Base-by-base conservation (phyloP, 352 stramenopile genomes). In the Phytophthora meadii region DNA sequence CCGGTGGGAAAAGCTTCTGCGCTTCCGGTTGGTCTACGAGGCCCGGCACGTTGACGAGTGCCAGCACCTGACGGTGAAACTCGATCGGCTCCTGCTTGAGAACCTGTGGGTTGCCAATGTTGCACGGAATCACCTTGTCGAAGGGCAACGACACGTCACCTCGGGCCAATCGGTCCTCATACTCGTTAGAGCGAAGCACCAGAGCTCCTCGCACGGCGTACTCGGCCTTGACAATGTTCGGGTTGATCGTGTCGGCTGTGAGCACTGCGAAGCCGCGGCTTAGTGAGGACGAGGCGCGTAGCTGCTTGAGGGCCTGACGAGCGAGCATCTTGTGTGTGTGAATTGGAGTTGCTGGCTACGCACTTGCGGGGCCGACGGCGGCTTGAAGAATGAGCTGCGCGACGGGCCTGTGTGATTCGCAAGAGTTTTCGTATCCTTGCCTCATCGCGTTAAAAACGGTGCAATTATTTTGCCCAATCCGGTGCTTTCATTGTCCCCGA, bases 21-120 rank as follows among this genome's bases (percentile, higher is more conserved):
- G 86, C 87, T 40, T 89, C 77, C 3, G 89, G 89, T n/a, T 87
- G 51, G 56, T 98, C 79, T 32, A 98, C 81, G 34, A 98, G 85
- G 2, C 85, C 86, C 0, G 93, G 94, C 28, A 97, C 84, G 52
- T 95, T 95, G 11, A 96, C 81, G 41, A 98, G 84, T 52, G 93
- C 88, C 41, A 98, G 75, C 47, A 98, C 94, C 72, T 98, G 84
- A 27, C 95, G 85, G 59, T 95, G 81, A 76, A 98, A 98, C 52
- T 96, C 97, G 50, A 99, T 92, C 6, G 95, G 93, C 80, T 94
- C 71, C 77, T 99, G 97, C 59, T 97, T 90, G 28, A 99, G 89
- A 27, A 97, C 53, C 40, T 60, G 53, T 12, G 53, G 53, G 53
- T 60, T 60, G 39, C 53, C 53, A 45, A 60, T 60, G 41, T 60